Base-by-base conservation (phyloP, 192 early-diverging fungal species). In the Coemansia sp. region DNA sequence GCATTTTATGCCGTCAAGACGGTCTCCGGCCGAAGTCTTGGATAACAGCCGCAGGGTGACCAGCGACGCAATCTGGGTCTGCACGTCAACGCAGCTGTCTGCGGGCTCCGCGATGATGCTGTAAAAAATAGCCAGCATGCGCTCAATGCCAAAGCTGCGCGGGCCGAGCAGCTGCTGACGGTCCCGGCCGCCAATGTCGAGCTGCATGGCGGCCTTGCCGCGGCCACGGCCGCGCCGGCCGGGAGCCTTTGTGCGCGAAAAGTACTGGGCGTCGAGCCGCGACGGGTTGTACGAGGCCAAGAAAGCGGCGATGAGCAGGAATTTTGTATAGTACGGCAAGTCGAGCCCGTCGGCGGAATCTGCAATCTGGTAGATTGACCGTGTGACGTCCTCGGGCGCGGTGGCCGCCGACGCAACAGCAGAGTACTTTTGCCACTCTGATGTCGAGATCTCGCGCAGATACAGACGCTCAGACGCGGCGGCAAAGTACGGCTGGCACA, bases 41-140 rank as follows among this genome's bases (percentile, higher is more conserved):
- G 86, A 68, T n/a, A 98, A 66, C 29, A 97, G 73, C 0, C 91
- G 72, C 25, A 97, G 66, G 0, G 89, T 87, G 12, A 91, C 81
- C 42, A 98, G 76, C n/a, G 90, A 87, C 6, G 91, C 85, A 56
- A 98, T 90, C 83, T 95, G 80, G 27, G 60, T 72, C 57, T 72
- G 64, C 22, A 83, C 69, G 64, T 93, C 92, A 5, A 95, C 83
- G 5, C 81, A 85, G 49, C 85, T 83, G 18, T 93, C 91, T 5
- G 87, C 69, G 5, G 83, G 73, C 33, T 91, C 86, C 4, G 85
- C 86, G 18, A 92, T 73, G 19, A 94, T 89, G 61, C 87, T 91
- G 69, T 96, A 93, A 72, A 98, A 98, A 45, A 99, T 97, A 40
- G 97, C 97, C 63, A 95, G 68, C 91, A 99, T 89, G 22, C 97